Base-by-base conservation (phyloP, 176 grass and related monocot genomes). In the Bolboschoenus planiculmis region DNA sequence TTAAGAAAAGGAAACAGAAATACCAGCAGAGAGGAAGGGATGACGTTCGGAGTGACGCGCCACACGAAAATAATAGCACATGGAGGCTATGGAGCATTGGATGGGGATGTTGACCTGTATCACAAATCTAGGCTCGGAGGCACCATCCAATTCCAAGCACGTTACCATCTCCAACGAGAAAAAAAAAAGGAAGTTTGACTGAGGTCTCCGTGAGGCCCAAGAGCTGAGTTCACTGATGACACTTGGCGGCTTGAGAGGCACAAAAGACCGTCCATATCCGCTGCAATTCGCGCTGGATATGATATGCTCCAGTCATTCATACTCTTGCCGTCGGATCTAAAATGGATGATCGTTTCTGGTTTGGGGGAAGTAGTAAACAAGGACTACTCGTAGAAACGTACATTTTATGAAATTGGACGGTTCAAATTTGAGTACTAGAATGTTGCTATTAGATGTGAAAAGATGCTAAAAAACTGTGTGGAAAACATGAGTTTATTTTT, bases 31-130 rank as follows among this genome's bases (percentile, higher is more conserved):
- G 27, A 48, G 34, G 33, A 18, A 43, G 18, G 0, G n/a, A 34
- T 94, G 92, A 94, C 92, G 92, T 89, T 79, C 68, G 65, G 83
- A 56, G 85, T 94, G 89, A 94, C 92, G 87, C 26, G 62, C 15
- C 1, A 11, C 5, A 2, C 34, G 34, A 16, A 31, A 82, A 53
- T 81, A 57, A 79, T 79, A 15, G 37, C 76, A 79, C 27, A 78
- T 26, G 36, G n/a, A n/a, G 39, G 1, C 0, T 7, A 27, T 27
- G 23, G 48, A 26, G 0, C 35, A 81, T 26, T 39, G 57, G 23
- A 61, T 59, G 30, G 8, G 75, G 56, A 60, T 56, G n/a, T n/a
- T n/a, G 26, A 55, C 42, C 42, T 76, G 9, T 51, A 6, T 76
- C 21, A 13, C 18, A 76, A 76, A 47, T 75, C 44, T 44, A 5